Base-by-base conservation (phyloP, 2,329 filamentous ascomycete genomes). In the Colletotrichum sp. region DNA sequence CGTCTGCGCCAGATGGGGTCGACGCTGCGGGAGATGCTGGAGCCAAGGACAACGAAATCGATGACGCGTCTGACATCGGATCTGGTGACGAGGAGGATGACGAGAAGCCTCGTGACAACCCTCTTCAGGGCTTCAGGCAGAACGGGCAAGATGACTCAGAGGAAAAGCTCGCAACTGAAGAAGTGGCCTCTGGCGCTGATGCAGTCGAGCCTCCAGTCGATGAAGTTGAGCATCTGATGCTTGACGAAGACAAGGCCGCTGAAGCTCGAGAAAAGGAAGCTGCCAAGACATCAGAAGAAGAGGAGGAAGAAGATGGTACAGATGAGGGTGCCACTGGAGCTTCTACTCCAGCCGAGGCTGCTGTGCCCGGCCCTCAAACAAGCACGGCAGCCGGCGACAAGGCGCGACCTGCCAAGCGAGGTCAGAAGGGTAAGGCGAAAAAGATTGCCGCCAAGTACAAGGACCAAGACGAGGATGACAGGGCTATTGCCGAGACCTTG, bases 381-480 rank as follows among this genome's bases (percentile, higher is more conserved):
- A 76, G 75, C 65, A 71, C 80, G 69, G 85, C 76, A 79, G 84
- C 69, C 80, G 83, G 55, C 80, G 84, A 75, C 82, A 89, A 88
- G 83, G 91, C 88, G 81, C 84, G 78, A 16, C 88, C 84, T 73
- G 80, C 84, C 36, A 94, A 92, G 82, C 93, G 96, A 73, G 95
- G 96, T 34, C 95, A 98, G 83, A 92, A 92, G 74, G 90, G 90
- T 76, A 98, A 98, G 83, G 93, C 93, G 59, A 98, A 98, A 88
- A 98, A 97, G 84, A 93, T 95, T 3, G 95, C 95, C 5, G 88
- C 92, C 75, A 98, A 98, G 83, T 99, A 99, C 86, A 96, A 94
- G 62, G 89, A 98, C 80, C 97, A 99, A 88, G 96, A 99, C 80
- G 96, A 98, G 71, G 96, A 98, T 84, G 97, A 99, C 81, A 95